Evolutionary conservation across 768 basidiomycete species (phyloP).

Genomic region (Phanerochaete carnosa): DNA sequence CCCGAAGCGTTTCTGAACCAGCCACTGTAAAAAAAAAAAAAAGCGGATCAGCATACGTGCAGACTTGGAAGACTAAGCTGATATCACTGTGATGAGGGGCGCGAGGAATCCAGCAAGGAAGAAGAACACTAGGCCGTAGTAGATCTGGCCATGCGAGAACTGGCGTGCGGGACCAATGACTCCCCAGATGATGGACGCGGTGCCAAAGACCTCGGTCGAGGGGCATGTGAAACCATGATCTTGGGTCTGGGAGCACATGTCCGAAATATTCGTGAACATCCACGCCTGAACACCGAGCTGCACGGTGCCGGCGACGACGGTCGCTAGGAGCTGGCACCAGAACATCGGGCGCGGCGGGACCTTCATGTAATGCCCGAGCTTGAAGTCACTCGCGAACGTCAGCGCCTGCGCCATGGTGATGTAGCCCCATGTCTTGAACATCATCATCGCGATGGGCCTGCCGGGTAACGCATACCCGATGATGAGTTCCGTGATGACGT

Average conservation of each 20-base stretch:
- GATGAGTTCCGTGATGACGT: constrained; percentile 68
- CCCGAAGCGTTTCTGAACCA: constrained; percentile 57
- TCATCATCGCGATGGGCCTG: constrained; percentile 69
- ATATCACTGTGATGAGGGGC: too few species aligned
- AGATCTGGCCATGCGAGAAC: constrained; percentile 52
- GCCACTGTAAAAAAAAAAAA: constrained; percentile 58
- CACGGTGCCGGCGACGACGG: constrained; percentile 57
- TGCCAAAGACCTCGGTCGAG: constrained; percentile 37
- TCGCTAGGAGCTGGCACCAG: constrained; percentile 53
- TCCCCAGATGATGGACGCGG: constrained; percentile 55
- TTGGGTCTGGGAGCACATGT: constrained; percentile 51
- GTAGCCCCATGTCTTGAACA: constrained; percentile 70
- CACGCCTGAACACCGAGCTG: constrained; percentile 60
- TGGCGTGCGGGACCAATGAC: constrained; percentile 62
- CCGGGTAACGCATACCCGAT: constrained; percentile 55
- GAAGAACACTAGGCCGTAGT: constrained; percentile 59
- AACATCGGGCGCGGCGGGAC: constrained; percentile 37
- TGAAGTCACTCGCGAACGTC: constrained; percentile 66
- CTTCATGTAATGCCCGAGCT: constrained; percentile 68
- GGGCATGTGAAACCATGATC: constrained; percentile 65
- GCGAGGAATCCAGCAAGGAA: constrained; percentile 72
- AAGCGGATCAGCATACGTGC: too few species aligned
- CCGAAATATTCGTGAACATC: constrained; percentile 60
- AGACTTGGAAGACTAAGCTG: too few species aligned
- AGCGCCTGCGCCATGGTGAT: constrained; percentile 63